Evolutionary conservation across 345 rosid genomes (phyloP).

Genomic region (Cardamine resedifolia): DNA sequence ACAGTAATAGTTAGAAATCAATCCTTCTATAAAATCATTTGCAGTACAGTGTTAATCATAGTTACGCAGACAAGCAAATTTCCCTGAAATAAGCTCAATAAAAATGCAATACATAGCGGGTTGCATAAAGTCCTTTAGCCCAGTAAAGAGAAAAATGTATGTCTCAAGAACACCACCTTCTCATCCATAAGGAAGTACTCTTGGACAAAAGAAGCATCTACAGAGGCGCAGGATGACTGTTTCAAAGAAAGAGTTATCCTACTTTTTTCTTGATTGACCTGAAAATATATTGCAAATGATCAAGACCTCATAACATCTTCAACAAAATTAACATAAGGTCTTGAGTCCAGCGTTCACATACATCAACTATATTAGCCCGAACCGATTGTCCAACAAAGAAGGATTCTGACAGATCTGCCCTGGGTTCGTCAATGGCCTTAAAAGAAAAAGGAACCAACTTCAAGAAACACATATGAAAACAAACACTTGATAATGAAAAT

Average conservation of each 20-base stretch:
- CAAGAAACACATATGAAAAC: slow-evolving; percentile 11
- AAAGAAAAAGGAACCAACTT: slow-evolving; percentile 25
- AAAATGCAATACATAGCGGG: background rate
- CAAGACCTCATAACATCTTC: slow-evolving; percentile 14
- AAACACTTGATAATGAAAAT: slow-evolving; percentile 1
- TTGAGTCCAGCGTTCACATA: slow-evolving; percentile 45
- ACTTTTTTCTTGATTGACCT: slow-evolving; percentile 70
- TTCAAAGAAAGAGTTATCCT: slow-evolving; percentile 80
- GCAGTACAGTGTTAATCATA: slow-evolving; percentile 1
- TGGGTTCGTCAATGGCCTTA: slow-evolving; percentile 73
- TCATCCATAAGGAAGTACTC: slow-evolving; percentile 73
- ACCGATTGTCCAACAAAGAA: slow-evolving; percentile 92
- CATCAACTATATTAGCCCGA: slow-evolving; percentile 76
- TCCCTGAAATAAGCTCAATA: slow-evolving; percentile 5
- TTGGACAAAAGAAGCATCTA: slow-evolving; percentile 76
- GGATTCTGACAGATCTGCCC: slow-evolving; percentile 60
- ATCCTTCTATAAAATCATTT: background rate
- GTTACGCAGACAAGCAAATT: slow-evolving; percentile 14
- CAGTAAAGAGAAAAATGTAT: background rate
- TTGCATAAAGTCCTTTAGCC: background rate
- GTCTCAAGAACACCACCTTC: slow-evolving; percentile 51
- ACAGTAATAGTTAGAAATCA: slow-evolving; percentile 13
- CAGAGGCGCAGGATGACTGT: slow-evolving; percentile 84
- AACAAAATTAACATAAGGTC: slow-evolving; percentile 12
- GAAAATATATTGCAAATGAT: slow-evolving; percentile 25